Base-by-base conservation (phyloP, 2,329 filamentous ascomycete genomes). In the Fusarium decemcellulare region DNA sequence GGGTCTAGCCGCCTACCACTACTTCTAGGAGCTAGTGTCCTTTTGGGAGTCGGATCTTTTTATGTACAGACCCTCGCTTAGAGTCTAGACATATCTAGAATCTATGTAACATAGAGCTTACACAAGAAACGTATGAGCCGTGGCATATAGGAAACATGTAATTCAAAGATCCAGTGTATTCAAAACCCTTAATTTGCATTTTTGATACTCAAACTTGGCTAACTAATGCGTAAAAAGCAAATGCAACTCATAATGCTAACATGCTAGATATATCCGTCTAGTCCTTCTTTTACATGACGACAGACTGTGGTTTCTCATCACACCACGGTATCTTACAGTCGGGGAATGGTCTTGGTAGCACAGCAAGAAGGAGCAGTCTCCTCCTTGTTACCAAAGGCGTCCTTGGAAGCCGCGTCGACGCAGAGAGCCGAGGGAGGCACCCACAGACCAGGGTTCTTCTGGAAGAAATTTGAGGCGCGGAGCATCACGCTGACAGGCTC, bases 401-500 rank as follows among this genome's bases (percentile, higher is more conserved):
- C 55, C 48, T 65, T 62, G 0, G 70, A 73, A 4, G 53, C 68
- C 23, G 57, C 61, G 47, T 75, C 73, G 23, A 74, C 72, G 30
- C 68, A 74, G 4, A 73, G 39, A 5, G 72, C 73, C 11, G 73
- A 75, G 9, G 93, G 93, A 59, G 92, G 92, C 27, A 97, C 92
- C 80, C 97, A 93, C 76, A 97, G 82, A 55, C 89, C 92, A 4
- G 93, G 94, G 77, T 96, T 97, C 74, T 88, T 87, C 34, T 86
- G 82, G 81, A 96, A 97, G 86, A 97, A 97, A 82, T 97, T 92
- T 52, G 93, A 84, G 8, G 94, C 94, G 37, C 93, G 84, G 44
- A 97, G 84, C 59, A 97, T 86, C 72, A 97, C 83, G 8, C 90
- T 93, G 86, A 97, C 94, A 0, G 93, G 92, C 84, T 95, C 92